These are phyloP conservation scores for Sarcodon sp. DNA, from an alignment of 768 basidiomycete species.

Conservation along the genomic window DNA sequence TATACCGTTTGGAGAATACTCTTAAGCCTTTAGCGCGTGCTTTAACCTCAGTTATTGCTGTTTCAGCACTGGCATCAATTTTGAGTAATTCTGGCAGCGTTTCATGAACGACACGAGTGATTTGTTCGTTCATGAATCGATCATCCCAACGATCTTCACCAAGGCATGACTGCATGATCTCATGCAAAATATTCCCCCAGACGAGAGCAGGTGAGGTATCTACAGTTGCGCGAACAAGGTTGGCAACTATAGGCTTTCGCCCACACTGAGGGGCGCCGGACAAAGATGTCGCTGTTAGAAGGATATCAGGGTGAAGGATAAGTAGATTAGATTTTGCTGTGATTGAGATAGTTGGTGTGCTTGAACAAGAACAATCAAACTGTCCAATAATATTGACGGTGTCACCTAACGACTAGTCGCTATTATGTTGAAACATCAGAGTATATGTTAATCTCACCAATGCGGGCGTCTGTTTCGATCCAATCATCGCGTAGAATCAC, in stretches of 20 bases:
- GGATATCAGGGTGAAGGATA: constrained; percentile 85
- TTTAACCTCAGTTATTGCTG: constrained; percentile 53
- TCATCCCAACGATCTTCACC: constrained; percentile 48
- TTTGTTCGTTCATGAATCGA: constrained; percentile 43
- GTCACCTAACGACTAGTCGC: constrained; percentile 42
- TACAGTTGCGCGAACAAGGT: constrained; percentile 42
- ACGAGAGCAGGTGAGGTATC: constrained; percentile 57
- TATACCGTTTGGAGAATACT: constrained; percentile 53
- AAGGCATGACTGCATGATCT: constrained; percentile 79
- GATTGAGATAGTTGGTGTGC: constrained; percentile 39
- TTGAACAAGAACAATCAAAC: constrained; percentile 16
- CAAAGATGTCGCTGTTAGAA: constrained; percentile 83
- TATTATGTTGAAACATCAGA: not conserved
- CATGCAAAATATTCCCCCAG: constrained; percentile 91
- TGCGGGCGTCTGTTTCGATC: constrained; percentile 46
- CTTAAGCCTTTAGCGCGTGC: constrained; percentile 51
- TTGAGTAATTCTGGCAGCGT: constrained; percentile 51
- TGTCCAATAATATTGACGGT: constrained; percentile 64
- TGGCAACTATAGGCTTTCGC: constrained; percentile 75
- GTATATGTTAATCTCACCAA: constrained; percentile 28
- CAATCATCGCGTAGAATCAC: constrained; percentile 73
- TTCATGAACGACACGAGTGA: constrained; percentile 39
- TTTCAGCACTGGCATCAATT: constrained; percentile 41
- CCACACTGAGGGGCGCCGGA: constrained; percentile 74
- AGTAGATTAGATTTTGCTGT: constrained; percentile 55